A percentile compares a stretch with the other conserved stretches of the same genome.
These are phyloP conservation scores for Chrysoporthe deuterocubensis DNA, from an alignment of 2,329 filamentous ascomycete genomes.

Conservation along the genomic window DNA sequence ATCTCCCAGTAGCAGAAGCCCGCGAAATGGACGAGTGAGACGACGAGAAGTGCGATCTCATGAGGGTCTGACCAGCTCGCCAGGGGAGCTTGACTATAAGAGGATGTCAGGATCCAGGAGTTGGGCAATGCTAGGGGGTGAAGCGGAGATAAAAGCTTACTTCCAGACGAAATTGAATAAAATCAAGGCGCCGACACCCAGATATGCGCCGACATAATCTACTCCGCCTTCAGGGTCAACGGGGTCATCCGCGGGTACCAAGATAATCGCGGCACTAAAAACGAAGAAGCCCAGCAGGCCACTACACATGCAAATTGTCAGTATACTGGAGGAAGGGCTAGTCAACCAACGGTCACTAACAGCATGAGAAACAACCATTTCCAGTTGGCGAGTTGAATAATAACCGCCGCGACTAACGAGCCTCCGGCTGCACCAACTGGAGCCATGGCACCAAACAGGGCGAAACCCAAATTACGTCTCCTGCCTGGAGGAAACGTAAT, in stretches of 20 bases:
- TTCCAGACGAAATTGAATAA: conserved; percentile 64
- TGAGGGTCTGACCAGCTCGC: conserved; percentile 31
- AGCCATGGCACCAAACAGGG: conserved; percentile 26
- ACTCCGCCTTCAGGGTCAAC: conserved; percentile 4
- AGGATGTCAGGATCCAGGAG: neutral
- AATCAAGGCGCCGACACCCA: conserved; percentile 54
- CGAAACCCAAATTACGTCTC: conserved; percentile 23
- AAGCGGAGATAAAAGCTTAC: neutral
- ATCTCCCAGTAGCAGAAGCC: conserved; percentile 30
- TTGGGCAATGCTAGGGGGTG: no score
- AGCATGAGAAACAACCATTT: conserved; percentile 15
- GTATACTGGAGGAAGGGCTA: neutral
- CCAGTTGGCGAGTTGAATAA: conserved; percentile 15
- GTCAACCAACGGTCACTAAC: neutral
- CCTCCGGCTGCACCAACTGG: conserved; percentile 26
- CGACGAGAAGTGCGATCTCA: conserved; percentile 28
- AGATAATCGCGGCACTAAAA: neutral
- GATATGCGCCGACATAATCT: conserved; percentile 8
- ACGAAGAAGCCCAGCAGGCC: neutral
- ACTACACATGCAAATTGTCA: neutral
- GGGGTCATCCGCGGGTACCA: conserved; percentile 13
- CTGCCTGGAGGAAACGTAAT: conserved; percentile 18
- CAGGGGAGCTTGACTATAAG: conserved; percentile 28
- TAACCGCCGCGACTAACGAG: conserved; percentile 7
- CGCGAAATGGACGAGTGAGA: conserved; percentile 28